Evolutionary conservation across 1,139 yeast genomes (phyloP).

Genomic region (Taphrina deformans): DNA sequence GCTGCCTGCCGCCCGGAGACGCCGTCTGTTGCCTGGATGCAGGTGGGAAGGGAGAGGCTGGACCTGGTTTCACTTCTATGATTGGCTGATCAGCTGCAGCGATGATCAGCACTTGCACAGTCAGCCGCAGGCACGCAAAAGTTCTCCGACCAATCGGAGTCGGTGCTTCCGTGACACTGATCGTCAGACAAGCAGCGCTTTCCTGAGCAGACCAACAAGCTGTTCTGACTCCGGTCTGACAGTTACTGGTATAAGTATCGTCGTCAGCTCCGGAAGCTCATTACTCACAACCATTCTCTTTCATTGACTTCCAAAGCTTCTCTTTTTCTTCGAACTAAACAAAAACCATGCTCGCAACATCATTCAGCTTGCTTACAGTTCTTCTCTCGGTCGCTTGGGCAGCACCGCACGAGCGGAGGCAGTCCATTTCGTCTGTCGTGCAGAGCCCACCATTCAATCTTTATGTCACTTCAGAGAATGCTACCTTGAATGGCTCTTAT

Average conservation of each 20-base stretch:
- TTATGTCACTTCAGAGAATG: not conserved
- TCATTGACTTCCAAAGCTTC: too few species aligned
- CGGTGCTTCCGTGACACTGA: not conserved
- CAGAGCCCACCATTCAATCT: constrained; percentile 13
- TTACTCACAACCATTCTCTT: too few species aligned
- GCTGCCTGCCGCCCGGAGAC: too few species aligned
- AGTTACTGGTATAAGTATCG: not conserved
- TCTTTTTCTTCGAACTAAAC: too few species aligned
- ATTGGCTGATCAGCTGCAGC: not conserved
- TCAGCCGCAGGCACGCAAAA: not conserved
- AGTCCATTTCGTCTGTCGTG: not conserved
- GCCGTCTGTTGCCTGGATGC: too few species aligned
- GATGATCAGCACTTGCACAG: not conserved
- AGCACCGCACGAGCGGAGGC: not conserved
- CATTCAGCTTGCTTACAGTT: not conserved
- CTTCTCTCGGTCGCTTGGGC: not conserved
- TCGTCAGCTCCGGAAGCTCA: too few species aligned
- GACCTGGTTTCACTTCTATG: not conserved
- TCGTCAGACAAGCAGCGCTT: not conserved
- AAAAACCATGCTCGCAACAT: not conserved
- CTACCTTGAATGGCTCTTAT: constrained; percentile 14
- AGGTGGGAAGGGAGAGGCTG: too few species aligned
- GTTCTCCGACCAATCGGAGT: not conserved
- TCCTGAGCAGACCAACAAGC: not conserved
- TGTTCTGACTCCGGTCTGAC: not conserved